Evolutionary conservation across 257 asterid species (phyloP).

Genomic region (Knoxia roxburghii): DNA sequence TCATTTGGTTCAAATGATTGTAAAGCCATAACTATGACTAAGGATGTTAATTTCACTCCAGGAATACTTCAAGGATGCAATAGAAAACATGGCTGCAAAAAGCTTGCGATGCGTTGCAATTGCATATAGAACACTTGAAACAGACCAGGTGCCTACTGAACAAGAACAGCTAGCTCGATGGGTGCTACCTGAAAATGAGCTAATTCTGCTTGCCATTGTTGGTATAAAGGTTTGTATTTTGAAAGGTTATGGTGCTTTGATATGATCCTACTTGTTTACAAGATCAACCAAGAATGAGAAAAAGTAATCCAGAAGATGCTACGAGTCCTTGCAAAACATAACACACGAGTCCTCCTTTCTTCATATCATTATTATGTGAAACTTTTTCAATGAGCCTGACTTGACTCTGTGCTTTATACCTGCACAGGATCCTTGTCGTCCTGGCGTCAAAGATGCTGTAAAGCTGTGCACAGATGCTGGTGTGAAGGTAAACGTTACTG

Average conservation of each 20-base stretch:
- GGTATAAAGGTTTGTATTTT: constrained; percentile 66
- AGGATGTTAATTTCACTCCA: constrained; percentile 23
- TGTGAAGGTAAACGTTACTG: constrained; percentile 55
- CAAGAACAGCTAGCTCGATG: constrained; percentile 62
- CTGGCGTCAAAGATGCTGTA: constrained; percentile 94
- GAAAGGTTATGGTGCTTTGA: not conserved
- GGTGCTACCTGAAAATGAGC: constrained; percentile 72
- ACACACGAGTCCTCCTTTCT: not conserved
- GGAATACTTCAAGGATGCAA: constrained; percentile 64
- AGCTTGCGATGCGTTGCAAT: constrained; percentile 94
- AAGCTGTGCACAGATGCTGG: constrained; percentile 80
- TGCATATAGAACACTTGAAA: constrained; percentile 62
- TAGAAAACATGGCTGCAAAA: constrained; percentile 76
- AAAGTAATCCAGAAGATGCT: not conserved
- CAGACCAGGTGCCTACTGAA: constrained; percentile 63
- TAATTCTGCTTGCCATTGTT: constrained; percentile 76
- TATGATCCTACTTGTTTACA: not conserved
- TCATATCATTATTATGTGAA: not conserved
- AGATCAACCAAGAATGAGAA: not conserved
- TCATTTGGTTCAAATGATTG: not conserved
- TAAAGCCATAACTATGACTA: not conserved
- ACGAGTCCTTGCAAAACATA: too few species aligned
- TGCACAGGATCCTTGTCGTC: constrained; percentile 95
- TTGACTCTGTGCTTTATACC: not conserved
- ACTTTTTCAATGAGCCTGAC: not conserved